phyloP scores from a whole-genome alignment of 768 basidiomycete genomes.

The Leccinum incarnatum region DNA sequence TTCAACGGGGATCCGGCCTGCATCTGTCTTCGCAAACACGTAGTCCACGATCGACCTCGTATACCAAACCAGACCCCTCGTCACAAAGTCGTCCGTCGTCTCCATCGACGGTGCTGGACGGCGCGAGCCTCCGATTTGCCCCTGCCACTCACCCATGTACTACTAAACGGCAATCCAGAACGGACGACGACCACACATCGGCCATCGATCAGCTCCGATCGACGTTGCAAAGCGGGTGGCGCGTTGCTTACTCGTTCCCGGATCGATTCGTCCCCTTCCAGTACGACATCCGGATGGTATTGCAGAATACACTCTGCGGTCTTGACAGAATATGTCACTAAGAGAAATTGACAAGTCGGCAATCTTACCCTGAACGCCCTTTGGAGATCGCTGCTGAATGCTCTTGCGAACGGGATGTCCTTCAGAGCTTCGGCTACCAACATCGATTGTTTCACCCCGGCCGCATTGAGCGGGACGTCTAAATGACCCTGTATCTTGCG shows the following conservation, averaged over 20 bases:
- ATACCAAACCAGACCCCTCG: conserved; percentile 66
- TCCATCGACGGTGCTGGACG: conserved; percentile 25
- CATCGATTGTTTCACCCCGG: conserved; percentile 57
- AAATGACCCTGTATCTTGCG: conserved; percentile 74
- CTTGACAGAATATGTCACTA: conserved; percentile 32
- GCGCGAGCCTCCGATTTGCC: conserved; percentile 28
- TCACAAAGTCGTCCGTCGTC: conserved; percentile 36
- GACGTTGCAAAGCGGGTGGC: neutral
- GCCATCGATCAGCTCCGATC: neutral
- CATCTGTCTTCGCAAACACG: conserved; percentile 16
- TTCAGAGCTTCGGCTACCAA: conserved; percentile 54
- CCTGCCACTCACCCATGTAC: conserved; percentile 65
- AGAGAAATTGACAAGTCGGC: neutral
- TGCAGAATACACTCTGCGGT: conserved; percentile 66
- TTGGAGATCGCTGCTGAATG: conserved; percentile 69
- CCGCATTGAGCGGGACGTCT: conserved; percentile 64
- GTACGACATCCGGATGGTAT: conserved; percentile 43
- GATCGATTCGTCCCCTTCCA: conserved; percentile 46
- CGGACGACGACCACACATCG: neutral
- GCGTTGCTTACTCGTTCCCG: conserved; percentile 59
- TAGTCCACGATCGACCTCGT: conserved; percentile 39
- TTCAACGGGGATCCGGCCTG: conserved; percentile 29
- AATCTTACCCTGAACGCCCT: conserved; percentile 61
- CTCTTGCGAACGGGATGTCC: conserved; percentile 52
- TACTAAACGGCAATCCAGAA: conserved; percentile 22